Percentiles rank a stretch among this genome's conserved stretches.
These are phyloP conservation scores for Microsporum canis DNA, from an alignment of 2,329 filamentous ascomycete species.

Conservation along the genomic window DNA sequence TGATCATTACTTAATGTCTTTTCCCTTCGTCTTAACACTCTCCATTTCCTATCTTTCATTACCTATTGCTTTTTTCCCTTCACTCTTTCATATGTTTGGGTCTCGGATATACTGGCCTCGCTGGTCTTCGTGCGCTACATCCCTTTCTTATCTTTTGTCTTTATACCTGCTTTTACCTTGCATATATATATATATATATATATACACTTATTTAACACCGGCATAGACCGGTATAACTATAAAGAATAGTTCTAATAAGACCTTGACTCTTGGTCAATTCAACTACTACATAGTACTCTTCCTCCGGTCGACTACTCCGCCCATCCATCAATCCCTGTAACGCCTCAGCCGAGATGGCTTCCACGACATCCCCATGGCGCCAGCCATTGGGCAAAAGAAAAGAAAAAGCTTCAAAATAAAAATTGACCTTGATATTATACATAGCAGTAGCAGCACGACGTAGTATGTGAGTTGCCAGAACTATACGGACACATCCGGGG, in stretches of 20 bases:
- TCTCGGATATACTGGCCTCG: not conserved
- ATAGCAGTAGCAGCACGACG: too few species aligned
- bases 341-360: not conserved
- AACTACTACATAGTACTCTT: not conserved
- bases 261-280: not conserved
- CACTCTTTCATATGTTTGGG: not conserved
- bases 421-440: not conserved
- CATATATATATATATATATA: too few species aligned
- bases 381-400: not conserved
- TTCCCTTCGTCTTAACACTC: not conserved
- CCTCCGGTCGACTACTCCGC: not conserved
- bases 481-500: not conserved
- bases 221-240: not conserved
- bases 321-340: not conserved
- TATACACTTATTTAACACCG: too few species aligned
- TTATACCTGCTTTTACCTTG: not conserved
- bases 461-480: too few species aligned
- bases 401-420: not conserved
- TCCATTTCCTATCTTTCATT: not conserved
- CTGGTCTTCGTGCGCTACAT: not conserved
- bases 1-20: constrained; percentile 4
- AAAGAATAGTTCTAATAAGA: not conserved
- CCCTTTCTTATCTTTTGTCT: not conserved
- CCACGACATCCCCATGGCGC: not conserved
- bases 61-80: not conserved